Evolutionary conservation across 139 green algal species (phyloP), one percentile per base, ranked within the genome.

Genomic region (Coelastrella sp.): DNA sequence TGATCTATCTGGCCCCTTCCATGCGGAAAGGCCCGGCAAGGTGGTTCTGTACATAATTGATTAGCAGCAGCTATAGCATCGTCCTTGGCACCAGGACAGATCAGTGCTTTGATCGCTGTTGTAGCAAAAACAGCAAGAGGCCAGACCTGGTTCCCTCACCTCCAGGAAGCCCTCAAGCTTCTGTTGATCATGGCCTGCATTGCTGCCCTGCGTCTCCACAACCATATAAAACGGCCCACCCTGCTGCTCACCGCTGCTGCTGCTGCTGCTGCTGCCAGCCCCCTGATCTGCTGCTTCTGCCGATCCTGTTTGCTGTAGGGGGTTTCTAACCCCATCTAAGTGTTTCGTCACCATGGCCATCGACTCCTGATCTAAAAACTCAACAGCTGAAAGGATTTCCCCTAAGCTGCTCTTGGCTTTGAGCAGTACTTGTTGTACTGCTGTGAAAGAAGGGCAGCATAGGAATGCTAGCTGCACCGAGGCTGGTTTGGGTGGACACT

Each of bases 331-430:
- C 7, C 91, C 93, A 19, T 83, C 57, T 65, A 98, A 83, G 23
- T 96, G 84, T 0, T 58, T 11, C 14, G 95, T 85, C 0, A 94
- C 95, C 23, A 98, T 76, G 2, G 90, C 64, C 86, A 98, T 93
- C 68, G 92, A 95, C 60, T 93, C 91, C 2, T 89, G 47, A 80
- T 99, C 98, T 58, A 99, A 89, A 84, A 99, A 99, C 94, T 99
- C 98, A 85, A 98, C 97, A 1, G 97, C 96, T 4, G 94, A 96
- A 7, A 99, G 94, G 58, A 97, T 93, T 92, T 99, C 98, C 3
- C 96, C 97, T 80, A 99, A 90, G 5, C 92, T 73, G 54, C 75
- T 68, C 74, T 94, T 94, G 7, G 97, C 98, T 17, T 54, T 22
- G 5, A 65, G 22, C 20, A 99, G 94, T 16, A 97, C 90, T 19